These are phyloP conservation scores for Phytophthora pluvialis DNA, from an alignment of 352 stramenopile species.

Conservation along the genomic window DNA sequence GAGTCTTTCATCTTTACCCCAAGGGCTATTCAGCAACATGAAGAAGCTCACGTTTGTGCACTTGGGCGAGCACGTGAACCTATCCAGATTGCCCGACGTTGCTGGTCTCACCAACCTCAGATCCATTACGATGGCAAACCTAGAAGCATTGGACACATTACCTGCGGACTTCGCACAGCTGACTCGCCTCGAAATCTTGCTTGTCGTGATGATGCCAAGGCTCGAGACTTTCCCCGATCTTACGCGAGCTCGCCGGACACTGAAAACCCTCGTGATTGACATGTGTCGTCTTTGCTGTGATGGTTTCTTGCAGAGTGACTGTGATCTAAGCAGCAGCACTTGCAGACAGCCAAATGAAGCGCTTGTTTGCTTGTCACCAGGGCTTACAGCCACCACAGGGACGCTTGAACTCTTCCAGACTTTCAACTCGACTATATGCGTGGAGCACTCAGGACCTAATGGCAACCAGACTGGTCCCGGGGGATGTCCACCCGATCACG, in stretches of 20 bases:
- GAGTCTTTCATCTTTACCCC: conserved; percentile 30
- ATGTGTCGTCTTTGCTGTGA: conserved; percentile 33
- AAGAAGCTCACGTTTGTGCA: conserved; percentile 40
- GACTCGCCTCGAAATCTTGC: conserved; percentile 30
- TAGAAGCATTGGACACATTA: conserved; percentile 24
- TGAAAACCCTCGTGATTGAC: conserved; percentile 28
- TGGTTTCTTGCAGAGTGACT: conserved; percentile 37
- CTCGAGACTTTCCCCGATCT: conserved; percentile 39
- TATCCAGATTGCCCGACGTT: conserved; percentile 31
- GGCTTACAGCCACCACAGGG: conserved; percentile 7
- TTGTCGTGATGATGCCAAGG: conserved; percentile 15
- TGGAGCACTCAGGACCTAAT: background rate
- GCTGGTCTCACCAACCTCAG: conserved; percentile 32
- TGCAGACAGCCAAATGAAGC: conserved; percentile 10
- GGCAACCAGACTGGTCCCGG: background rate
- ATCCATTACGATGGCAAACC: conserved; percentile 32
- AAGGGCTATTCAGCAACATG: conserved; percentile 41
- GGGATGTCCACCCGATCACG: background rate
- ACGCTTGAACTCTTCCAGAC: conserved; percentile 22
- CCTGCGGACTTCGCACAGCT: conserved; percentile 32
- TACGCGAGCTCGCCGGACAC: background rate
- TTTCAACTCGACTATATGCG: conserved; percentile 31
- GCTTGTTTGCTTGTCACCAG: background rate
- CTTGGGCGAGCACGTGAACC: conserved; percentile 24
- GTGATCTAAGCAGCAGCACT: conserved; percentile 30